Evolutionary conservation across 2,329 filamentous ascomycete genomes (phyloP).

Genomic region (Acarospora socialis): DNA sequence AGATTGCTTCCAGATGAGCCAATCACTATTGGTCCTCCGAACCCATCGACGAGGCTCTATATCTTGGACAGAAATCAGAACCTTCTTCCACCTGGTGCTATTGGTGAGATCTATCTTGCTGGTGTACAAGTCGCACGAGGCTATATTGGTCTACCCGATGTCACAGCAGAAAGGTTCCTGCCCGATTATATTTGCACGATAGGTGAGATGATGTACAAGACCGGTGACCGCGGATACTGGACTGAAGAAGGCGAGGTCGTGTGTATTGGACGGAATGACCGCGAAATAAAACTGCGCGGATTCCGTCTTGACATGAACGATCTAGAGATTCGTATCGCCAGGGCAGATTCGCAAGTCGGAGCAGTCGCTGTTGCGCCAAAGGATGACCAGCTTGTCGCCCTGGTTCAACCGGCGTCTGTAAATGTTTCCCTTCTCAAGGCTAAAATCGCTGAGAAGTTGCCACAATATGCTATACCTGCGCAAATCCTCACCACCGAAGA

Average conservation of each 20-base stretch:
- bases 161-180: slow-evolving; percentile 21
- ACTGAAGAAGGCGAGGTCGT: slow-evolving; percentile 24
- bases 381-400: slow-evolving; percentile 18
- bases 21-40: slow-evolving; percentile 27
- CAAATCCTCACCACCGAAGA: slow-evolving; percentile 15
- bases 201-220: slow-evolving; percentile 25
- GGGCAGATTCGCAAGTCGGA: slow-evolving; percentile 7
- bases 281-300: slow-evolving; percentile 12
- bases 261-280: slow-evolving; percentile 26
- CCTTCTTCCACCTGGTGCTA: slow-evolving; percentile 21
- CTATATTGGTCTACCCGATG: slow-evolving; percentile 25
- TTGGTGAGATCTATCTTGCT: slow-evolving; percentile 30
- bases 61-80: slow-evolving; percentile 25
- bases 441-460: slow-evolving; percentile 11
- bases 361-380: slow-evolving; percentile 17
- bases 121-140: slow-evolving; percentile 31
- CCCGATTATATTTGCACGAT: slow-evolving; percentile 17
- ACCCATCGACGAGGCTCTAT: slow-evolving; percentile 25
- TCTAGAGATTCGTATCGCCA: slow-evolving; percentile 22
- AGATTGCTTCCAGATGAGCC: slow-evolving; percentile 13
- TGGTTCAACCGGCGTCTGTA: slow-evolving; percentile 16
- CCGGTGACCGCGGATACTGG: slow-evolving; percentile 30
- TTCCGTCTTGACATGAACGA: slow-evolving; percentile 11
- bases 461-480: slow-evolving; percentile 18
- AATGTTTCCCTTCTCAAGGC: slow-evolving; percentile 7